Conservation (phyloP, 2,329 filamentous ascomycete genomes). For the Aspergillus cejpii region DNA sequence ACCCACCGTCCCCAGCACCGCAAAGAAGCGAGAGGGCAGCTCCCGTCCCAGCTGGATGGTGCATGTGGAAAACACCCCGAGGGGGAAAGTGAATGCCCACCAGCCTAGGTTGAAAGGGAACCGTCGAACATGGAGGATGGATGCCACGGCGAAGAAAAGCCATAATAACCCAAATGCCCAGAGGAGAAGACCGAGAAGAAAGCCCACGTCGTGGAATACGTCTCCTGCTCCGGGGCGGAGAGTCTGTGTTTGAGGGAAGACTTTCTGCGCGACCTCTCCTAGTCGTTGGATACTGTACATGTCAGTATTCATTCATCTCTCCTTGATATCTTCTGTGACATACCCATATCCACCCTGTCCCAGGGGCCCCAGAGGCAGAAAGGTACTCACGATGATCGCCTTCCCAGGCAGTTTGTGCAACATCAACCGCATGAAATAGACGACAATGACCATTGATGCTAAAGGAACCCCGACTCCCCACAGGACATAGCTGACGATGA, state of each 20-base stretch:
- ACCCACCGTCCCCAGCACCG: conserved; percentile 47
- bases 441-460: conserved; percentile 55
- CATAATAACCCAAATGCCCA: conserved; percentile 34
- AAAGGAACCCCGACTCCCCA: conserved; percentile 59
- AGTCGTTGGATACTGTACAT: conserved; percentile 39
- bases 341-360: conserved; percentile 56
- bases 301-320: neutral
- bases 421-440: conserved; percentile 62
- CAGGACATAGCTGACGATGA: conserved; percentile 58
- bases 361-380: conserved; percentile 59
- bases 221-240: conserved; percentile 21
- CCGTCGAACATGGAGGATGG: conserved; percentile 22
- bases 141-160: conserved; percentile 31
- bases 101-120: conserved; percentile 57
- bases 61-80: conserved; percentile 49
- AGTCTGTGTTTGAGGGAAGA: conserved; percentile 24
- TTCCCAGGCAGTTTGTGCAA: conserved; percentile 59
- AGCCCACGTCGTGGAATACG: conserved; percentile 27
- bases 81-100: conserved; percentile 55
- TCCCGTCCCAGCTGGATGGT: conserved; percentile 41
- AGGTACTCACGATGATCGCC: conserved; percentile 60
- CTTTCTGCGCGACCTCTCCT: conserved; percentile 40
- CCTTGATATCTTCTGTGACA: neutral
- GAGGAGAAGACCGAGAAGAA: conserved; percentile 28
- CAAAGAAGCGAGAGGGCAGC: conserved; percentile 51